Evolutionary conservation across 2,329 filamentous ascomycete genomes (phyloP).

Genomic region (Pseudogymnoascus sp.): DNA sequence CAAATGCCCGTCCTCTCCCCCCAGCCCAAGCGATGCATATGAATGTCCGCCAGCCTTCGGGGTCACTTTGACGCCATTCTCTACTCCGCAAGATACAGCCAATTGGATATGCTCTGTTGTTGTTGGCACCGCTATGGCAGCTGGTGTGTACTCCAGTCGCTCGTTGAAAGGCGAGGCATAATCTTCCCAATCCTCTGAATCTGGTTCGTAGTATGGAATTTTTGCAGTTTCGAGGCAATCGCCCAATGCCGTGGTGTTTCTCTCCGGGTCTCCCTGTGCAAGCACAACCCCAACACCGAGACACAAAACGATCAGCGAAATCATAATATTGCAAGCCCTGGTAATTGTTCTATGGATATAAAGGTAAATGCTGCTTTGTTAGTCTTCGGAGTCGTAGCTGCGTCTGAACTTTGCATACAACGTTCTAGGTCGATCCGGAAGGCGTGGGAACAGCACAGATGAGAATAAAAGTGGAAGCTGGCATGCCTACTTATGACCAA

Average conservation of each 20-base stretch:
- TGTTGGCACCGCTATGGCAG: constrained; percentile 21
- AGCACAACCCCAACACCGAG: neutral
- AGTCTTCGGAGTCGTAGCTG: neutral
- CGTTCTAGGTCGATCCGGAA: neutral
- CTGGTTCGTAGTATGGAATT: neutral
- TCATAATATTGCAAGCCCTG: neutral
- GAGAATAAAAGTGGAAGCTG: neutral
- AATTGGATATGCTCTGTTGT: constrained; percentile 32
- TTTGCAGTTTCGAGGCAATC: neutral
- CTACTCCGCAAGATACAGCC: constrained; percentile 38
- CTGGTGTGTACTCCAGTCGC: constrained; percentile 16
- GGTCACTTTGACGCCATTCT: constrained; percentile 37
- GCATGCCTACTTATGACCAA: neutral
- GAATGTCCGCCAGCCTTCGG: constrained; percentile 45
- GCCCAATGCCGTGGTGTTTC: neutral
- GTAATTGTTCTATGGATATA: neutral
- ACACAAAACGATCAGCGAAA: neutral
- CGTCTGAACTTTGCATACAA: neutral
- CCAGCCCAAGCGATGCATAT: constrained; percentile 42
- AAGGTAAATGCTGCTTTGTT: neutral
- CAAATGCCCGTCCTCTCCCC: constrained; percentile 35
- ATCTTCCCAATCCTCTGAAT: neutral
- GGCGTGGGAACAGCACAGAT: neutral
- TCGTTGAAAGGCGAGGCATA: constrained; percentile 21
- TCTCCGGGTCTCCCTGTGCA: neutral